These are phyloP conservation scores for Hypoxylon sp. DNA, from an alignment of 2,329 filamentous ascomycete genomes.

Conservation along the genomic window DNA sequence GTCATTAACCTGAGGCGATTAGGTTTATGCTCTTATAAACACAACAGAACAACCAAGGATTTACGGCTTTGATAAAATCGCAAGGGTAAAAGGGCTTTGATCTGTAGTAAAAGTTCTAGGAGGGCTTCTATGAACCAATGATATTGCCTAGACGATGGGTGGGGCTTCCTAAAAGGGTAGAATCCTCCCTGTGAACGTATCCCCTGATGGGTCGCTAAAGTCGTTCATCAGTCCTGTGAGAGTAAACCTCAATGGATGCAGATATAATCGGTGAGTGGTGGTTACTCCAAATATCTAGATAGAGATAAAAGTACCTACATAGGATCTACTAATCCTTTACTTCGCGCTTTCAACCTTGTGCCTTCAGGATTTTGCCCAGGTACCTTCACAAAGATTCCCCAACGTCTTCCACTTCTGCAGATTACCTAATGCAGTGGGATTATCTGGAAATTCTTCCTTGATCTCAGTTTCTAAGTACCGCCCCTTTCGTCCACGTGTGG, in stretches of 20 bases:
- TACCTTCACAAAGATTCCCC: neutral
- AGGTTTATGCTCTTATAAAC: neutral
- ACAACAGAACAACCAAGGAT: neutral
- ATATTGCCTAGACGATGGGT: neutral
- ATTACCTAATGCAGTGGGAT: neutral
- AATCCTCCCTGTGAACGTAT: neutral
- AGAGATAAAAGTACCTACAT: too few species aligned
- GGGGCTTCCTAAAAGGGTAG: slow-evolving; percentile 11
- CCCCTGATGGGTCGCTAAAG: too few species aligned
- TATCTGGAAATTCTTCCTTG: neutral
- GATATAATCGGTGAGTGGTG: too few species aligned
- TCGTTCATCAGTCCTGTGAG: too few species aligned
- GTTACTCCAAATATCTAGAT: too few species aligned
- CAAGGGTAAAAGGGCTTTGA: neutral
- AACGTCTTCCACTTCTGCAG: neutral
- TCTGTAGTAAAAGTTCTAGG: neutral
- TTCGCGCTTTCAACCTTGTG: neutral
- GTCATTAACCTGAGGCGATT: neutral
- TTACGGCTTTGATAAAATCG: neutral
- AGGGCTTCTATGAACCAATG: neutral
- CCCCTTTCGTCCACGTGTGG: neutral
- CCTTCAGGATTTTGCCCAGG: neutral
- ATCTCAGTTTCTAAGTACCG: neutral
- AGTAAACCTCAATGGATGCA: too few species aligned
- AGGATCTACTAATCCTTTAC: neutral